Percentiles rank a stretch among this genome's conserved stretches.
Evolutionary conservation across 148 eudicot species (phyloP).

Genomic region (Persicaria tinctoria): DNA sequence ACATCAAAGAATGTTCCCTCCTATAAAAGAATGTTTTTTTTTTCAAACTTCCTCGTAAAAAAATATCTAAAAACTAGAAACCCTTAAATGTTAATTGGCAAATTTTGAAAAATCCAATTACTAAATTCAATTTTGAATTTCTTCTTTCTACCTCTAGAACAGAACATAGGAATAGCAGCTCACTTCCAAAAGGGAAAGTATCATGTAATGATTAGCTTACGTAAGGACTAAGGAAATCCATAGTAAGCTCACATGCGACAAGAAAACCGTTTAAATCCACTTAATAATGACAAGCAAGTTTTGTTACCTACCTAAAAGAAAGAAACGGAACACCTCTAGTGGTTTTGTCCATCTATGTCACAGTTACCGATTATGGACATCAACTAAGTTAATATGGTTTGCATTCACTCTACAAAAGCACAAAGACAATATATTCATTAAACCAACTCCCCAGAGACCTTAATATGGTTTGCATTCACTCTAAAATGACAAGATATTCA

Average conservation of each 20-base stretch:
- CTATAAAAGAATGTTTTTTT: background rate
- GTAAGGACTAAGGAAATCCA: background rate
- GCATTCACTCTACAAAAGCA: background rate
- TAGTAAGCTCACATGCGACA: background rate
- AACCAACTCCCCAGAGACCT: background rate
- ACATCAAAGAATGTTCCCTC: too few species aligned
- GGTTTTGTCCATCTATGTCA: background rate
- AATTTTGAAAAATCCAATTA: background rate
- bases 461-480: too few species aligned
- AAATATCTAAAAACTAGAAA: background rate
- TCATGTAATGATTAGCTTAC: background rate
- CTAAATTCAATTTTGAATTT: background rate
- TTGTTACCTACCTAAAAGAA: background rate
- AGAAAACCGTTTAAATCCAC: background rate
- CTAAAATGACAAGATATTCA: background rate
- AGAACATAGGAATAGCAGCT: background rate
- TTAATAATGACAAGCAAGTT: background rate
- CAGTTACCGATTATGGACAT: background rate
- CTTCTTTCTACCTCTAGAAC: constrained; percentile 1
- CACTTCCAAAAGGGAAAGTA: background rate
- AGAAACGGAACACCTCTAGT: background rate
- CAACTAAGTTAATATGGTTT: background rate
- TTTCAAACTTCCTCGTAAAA: background rate
- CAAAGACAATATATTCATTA: background rate
- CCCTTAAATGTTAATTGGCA: background rate